A percentile compares a stretch with the other conserved stretches of the same genome.
phyloP scores from a whole-genome alignment of 1,284 basidiomycete genomes.

The Malassezia yamatoensis region DNA sequence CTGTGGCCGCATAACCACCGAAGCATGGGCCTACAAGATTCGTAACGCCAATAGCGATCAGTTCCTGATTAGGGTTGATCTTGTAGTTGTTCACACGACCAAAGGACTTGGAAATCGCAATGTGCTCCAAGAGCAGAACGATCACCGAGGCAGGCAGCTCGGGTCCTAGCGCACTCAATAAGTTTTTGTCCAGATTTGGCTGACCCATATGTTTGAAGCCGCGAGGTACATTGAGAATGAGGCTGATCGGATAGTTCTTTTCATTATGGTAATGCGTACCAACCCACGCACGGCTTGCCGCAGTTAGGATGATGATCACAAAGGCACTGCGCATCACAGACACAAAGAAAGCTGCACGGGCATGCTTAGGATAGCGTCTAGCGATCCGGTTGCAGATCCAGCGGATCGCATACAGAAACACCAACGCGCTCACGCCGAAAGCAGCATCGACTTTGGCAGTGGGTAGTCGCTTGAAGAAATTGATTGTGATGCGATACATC shows the following conservation, averaged over 20 bases:
- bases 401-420: constrained; percentile 66
- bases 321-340: constrained; percentile 44
- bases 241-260: constrained; percentile 71
- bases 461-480: constrained; percentile 74
- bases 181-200: constrained; percentile 58
- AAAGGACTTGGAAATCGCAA: constrained; percentile 84
- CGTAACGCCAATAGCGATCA: constrained; percentile 94
- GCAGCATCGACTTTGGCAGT: constrained; percentile 70
- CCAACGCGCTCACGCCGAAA: constrained; percentile 70
- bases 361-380: constrained; percentile 62
- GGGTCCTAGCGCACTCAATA: constrained; percentile 63
- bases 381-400: constrained; percentile 57
- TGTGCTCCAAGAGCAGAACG: constrained; percentile 88
- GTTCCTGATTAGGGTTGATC: constrained; percentile 93
- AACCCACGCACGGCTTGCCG: constrained; percentile 47
- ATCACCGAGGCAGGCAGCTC: constrained; percentile 86
- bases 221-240: constrained; percentile 62
- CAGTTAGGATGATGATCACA: constrained; percentile 53
- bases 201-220: constrained; percentile 59
- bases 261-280: constrained; percentile 32
- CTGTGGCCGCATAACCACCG: constrained; percentile 87
- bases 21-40: constrained; percentile 59
- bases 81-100: constrained; percentile 93
- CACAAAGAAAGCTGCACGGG: constrained; percentile 55
- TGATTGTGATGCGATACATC: constrained; percentile 80